phyloP scores from a whole-genome alignment of 2,329 filamentous ascomycete genomes.

The Venturia pyrina region DNA sequence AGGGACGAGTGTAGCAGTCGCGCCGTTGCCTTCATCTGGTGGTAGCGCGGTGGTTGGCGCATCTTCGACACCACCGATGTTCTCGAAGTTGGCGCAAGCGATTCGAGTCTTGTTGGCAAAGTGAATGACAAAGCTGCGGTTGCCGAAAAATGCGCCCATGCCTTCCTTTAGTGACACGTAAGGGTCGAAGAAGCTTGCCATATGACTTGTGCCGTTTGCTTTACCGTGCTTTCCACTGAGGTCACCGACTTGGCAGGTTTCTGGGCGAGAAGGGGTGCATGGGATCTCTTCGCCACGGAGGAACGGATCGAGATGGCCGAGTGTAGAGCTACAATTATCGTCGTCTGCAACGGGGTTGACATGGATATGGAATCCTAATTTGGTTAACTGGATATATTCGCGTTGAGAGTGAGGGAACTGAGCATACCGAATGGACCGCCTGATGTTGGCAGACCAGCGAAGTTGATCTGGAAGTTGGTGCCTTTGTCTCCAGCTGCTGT shows the following conservation, averaged over 20 bases:
- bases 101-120: conserved; percentile 15
- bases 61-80: neutral
- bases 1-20: neutral
- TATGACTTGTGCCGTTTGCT: conserved; percentile 19
- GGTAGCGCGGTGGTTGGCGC: neutral
- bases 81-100: conserved; percentile 16
- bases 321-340: conserved; percentile 62
- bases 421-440: conserved; percentile 35
- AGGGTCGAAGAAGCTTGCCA: conserved; percentile 32
- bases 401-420: neutral
- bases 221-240: conserved; percentile 62
- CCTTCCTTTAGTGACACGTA: conserved; percentile 47
- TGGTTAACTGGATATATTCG: neutral
- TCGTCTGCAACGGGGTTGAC: conserved; percentile 49
- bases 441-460: conserved; percentile 30
- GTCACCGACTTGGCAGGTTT: conserved; percentile 68
- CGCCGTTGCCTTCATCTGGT: neutral
- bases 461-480: conserved; percentile 29
- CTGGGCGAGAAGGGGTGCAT: conserved; percentile 48
- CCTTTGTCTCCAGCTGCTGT: conserved; percentile 27
- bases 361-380: conserved; percentile 58
- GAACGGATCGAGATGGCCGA: conserved; percentile 63
- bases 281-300: conserved; percentile 49
- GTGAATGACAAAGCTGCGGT: conserved; percentile 55
- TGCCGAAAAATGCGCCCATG: conserved; percentile 50